A percentile compares a stretch with the other conserved stretches of the same genome.
Evolutionary conservation across 768 basidiomycete genomes (phyloP).

Genomic region (Myochromella boudieri): DNA sequence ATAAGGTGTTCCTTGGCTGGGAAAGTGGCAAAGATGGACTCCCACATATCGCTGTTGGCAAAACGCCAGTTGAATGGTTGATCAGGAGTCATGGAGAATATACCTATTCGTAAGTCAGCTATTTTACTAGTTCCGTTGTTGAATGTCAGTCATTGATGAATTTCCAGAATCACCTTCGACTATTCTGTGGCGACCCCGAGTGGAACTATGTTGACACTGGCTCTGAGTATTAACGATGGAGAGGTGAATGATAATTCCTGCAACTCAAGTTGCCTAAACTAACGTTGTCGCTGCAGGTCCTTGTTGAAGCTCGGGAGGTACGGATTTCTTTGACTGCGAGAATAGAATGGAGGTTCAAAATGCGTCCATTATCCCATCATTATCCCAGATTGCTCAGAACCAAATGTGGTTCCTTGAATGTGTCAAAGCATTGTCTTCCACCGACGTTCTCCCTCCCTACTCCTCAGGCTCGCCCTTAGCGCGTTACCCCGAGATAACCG

Average conservation of each 20-base stretch:
- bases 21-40: slow-evolving; percentile 8
- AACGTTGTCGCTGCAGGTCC: not conserved
- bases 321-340: not conserved
- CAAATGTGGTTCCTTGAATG: slow-evolving; percentile 8
- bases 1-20: slow-evolving; percentile 5
- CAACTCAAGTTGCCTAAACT: not conserved
- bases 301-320: not conserved
- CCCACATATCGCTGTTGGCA: not conserved
- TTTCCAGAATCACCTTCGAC: not conserved
- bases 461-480: not conserved
- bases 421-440: not conserved
- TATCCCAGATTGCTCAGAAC: slow-evolving; percentile 2
- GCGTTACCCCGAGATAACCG: slow-evolving; percentile 6
- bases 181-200: not conserved
- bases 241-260: not conserved
- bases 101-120: slow-evolving; percentile 7
- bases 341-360: not conserved
- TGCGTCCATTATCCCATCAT: too few relatives aligned
- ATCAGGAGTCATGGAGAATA: slow-evolving; percentile 5
- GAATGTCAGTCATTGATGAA: not conserved
- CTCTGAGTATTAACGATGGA: slow-evolving; percentile 6
- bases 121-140: not conserved
- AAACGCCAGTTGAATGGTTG: slow-evolving; percentile 6
- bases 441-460: not conserved
- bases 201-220: slow-evolving; percentile 1